Evolutionary conservation across 169 alveolate genomes (phyloP).

Genomic region (Cryptosporidium bovis): DNA sequence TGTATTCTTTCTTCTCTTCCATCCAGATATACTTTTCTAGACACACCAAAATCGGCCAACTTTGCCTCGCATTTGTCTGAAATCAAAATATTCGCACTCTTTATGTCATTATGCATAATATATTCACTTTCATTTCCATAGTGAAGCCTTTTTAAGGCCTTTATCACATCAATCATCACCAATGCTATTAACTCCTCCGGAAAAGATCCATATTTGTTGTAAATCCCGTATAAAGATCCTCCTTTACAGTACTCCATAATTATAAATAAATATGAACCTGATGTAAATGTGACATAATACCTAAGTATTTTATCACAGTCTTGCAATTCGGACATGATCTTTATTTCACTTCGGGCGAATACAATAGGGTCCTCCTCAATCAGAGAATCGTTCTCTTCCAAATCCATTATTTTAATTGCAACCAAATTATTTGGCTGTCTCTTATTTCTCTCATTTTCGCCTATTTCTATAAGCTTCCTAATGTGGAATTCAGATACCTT

Average conservation of each 20-base stretch:
- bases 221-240: slow-evolving; percentile 77
- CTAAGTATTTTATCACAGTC: slow-evolving; percentile 37
- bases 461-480: slow-evolving; percentile 3
- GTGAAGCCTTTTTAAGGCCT: slow-evolving; percentile 75
- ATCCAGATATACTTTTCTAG: slow-evolving; percentile 42
- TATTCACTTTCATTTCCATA: slow-evolving; percentile 6
- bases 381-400: slow-evolving; percentile 16
- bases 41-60: slow-evolving; percentile 90
- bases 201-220: slow-evolving; percentile 75
- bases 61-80: slow-evolving; percentile 84
- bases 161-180: slow-evolving; percentile 63
- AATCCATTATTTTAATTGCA: slow-evolving; percentile 49
- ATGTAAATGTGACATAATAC: slow-evolving; percentile 61
- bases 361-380: slow-evolving; percentile 26
- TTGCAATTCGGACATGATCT: slow-evolving; percentile 62
- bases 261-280: slow-evolving; percentile 34
- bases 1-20: background rate
- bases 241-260: slow-evolving; percentile 78
- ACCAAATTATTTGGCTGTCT: background rate
- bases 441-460: background rate
- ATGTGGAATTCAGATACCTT: slow-evolving; percentile 8
- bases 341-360: slow-evolving; percentile 37
- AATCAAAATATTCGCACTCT: slow-evolving; percentile 89
- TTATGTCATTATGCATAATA: slow-evolving; percentile 90
- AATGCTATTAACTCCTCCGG: slow-evolving; percentile 79